Percentiles rank a stretch among this genome's conserved stretches.
Conservation (phyloP, 345 rosid genomes). For the Lumnitzera littorea region DNA sequence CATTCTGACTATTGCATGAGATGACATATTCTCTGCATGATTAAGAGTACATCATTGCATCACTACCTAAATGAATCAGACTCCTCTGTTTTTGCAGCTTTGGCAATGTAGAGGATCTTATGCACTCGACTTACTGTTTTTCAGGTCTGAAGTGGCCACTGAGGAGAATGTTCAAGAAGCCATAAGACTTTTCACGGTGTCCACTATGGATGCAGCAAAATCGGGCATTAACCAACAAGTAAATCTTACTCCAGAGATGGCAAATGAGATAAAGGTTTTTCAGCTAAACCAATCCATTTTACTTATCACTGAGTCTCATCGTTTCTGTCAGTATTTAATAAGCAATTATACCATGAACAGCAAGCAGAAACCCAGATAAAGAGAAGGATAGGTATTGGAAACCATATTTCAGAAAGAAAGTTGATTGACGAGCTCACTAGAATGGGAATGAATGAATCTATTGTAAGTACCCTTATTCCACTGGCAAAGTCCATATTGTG, state of each 20-base stretch:
- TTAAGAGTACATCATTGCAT: no score
- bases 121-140: neutral
- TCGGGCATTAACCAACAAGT: conserved; percentile 92
- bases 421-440: conserved; percentile 78
- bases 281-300: neutral
- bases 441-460: conserved; percentile 88
- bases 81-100: no score
- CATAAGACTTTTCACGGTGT: conserved; percentile 73
- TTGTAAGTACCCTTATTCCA: conserved; percentile 37
- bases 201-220: conserved; percentile 97
- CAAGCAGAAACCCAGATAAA: conserved; percentile 94
- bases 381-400: conserved; percentile 85
- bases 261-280: conserved; percentile 79
- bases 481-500: neutral
- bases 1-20: no score
- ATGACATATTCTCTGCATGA: no score
- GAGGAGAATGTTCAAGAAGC: conserved; percentile 85
- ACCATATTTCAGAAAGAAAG: conserved; percentile 78
- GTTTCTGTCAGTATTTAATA: neutral
- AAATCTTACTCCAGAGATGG: conserved; percentile 70
- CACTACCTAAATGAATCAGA: no score
- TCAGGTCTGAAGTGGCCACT: conserved; percentile 78
- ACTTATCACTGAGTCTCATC: neutral
- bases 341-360: conserved; percentile 17
- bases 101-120: no score